phyloP scores from a whole-genome alignment of 2,329 filamentous ascomycete species.

The Coniella vitis region DNA sequence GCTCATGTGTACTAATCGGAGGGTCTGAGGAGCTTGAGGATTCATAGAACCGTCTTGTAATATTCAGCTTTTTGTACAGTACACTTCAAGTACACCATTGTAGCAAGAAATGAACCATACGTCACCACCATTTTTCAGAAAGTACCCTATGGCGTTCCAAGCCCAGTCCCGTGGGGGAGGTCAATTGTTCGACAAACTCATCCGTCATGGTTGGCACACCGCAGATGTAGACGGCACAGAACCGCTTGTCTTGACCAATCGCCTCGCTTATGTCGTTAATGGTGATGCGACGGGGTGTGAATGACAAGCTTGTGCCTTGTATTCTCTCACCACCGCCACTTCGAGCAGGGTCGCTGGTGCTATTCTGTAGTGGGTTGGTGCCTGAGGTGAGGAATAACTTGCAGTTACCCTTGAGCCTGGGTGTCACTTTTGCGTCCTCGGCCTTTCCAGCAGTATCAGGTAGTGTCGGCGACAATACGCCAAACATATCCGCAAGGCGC shows the following conservation, averaged over 20 bases:
- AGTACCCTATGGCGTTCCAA: slow-evolving; percentile 25
- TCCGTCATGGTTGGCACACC: slow-evolving; percentile 66
- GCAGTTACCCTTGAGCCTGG: slow-evolving; percentile 32
- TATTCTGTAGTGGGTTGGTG: no score
- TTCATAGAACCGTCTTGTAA: no score
- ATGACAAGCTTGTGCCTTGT: slow-evolving; percentile 22
- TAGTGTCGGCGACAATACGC: background rate
- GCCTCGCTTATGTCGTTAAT: slow-evolving; percentile 34
- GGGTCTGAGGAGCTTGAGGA: no score
- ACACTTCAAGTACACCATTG: background rate
- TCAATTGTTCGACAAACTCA: slow-evolving; percentile 46
- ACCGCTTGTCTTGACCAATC: slow-evolving; percentile 29
- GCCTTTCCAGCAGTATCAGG: no score
- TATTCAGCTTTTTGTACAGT: no score
- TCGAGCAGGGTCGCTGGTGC: background rate
- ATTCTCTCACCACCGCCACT: background rate
- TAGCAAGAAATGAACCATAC: background rate
- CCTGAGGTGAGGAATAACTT: slow-evolving; percentile 40
- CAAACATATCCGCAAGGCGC: slow-evolving; percentile 37
- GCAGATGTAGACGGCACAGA: slow-evolving; percentile 58
- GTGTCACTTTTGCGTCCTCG: slow-evolving; percentile 12
- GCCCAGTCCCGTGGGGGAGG: slow-evolving; percentile 21
- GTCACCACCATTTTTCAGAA: slow-evolving; percentile 34
- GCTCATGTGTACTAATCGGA: no score
- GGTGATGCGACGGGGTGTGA: slow-evolving; percentile 34